These are phyloP conservation scores for Stachybotrys chartarum DNA, from an alignment of 2,329 filamentous ascomycete genomes.

Conservation along the genomic window DNA sequence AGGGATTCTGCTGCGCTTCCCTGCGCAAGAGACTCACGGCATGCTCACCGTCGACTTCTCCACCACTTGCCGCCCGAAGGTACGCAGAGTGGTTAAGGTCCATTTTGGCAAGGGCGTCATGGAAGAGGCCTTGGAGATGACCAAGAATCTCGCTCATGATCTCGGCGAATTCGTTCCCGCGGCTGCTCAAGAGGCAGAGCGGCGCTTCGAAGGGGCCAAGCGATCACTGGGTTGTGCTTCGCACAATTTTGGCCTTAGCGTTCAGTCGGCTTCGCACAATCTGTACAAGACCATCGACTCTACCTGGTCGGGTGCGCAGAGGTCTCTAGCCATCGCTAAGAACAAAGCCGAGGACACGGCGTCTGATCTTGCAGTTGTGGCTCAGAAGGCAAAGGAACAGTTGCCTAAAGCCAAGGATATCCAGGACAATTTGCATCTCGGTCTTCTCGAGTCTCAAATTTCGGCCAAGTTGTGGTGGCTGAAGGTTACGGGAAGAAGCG, in stretches of 20 bases:
- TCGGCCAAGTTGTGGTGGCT: conserved; percentile 51
- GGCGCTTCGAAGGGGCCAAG: conserved; percentile 25
- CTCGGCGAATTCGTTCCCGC: conserved; percentile 32
- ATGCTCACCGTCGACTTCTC: conserved; percentile 50
- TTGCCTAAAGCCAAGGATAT: conserved; percentile 16
- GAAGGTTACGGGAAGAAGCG: conserved; percentile 39
- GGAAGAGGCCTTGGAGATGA: conserved; percentile 35
- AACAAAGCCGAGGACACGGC: conserved; percentile 10
- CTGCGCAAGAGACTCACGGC: conserved; percentile 48
- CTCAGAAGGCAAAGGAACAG: conserved; percentile 11
- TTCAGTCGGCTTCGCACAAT: conserved; percentile 6
- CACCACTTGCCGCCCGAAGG: conserved; percentile 51
- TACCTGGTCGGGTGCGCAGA: neutral
- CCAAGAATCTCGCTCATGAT: conserved; percentile 34
- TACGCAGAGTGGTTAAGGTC: conserved; percentile 54
- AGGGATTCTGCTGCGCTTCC: conserved; percentile 45
- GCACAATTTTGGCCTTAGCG: conserved; percentile 12
- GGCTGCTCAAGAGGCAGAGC: conserved; percentile 29
- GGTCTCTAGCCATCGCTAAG: conserved; percentile 5
- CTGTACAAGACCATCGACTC: neutral
- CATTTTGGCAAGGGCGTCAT: conserved; percentile 48
- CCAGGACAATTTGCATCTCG: conserved; percentile 34
- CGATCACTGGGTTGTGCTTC: conserved; percentile 23
- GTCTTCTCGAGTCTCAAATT: conserved; percentile 46
- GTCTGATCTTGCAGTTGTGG: conserved; percentile 8